Base-by-base conservation (phyloP, 2,329 filamentous ascomycete species). In the Ophiognomonia clavigignenti-juglandacearum region DNA sequence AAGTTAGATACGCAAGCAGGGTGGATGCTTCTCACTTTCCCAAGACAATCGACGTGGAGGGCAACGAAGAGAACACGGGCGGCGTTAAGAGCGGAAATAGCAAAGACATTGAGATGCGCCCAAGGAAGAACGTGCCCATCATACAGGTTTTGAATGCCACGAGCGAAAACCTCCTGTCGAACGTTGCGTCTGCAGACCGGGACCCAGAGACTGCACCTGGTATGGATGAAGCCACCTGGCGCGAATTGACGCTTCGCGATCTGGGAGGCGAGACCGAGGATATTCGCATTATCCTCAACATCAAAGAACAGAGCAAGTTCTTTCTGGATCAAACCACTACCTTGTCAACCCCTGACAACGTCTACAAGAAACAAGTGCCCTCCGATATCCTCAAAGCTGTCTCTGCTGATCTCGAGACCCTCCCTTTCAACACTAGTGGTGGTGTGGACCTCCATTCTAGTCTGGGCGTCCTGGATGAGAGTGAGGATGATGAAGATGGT, bases 41-140 rank as follows among this genome's bases (percentile, higher is more conserved):
- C 1, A 83, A 91, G 57, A 91, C 95, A 54, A 91, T 98, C 56
- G 87, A 98, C 62, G 68, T 98, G 22, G 88, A 92, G 61, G 93
- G 86, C 24, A 98, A 98, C 60, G 93, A 97, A 67, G 88, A 93
- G 64, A 92, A 98, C 59, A 84, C 95, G 64, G 95, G 90, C 56
- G 88, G 91, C 44, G 80, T 85, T 59, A 84, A 78, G 58, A 69
- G 77, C 52, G 93, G 93, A 41, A 97, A 98, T 63, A 77, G 85
- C 43, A 89, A 92, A 46, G 90, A 97, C 61, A 70, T 86, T 29
- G 93, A 95, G 54, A 96, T 97, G 89, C 80, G 88, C 27, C 89
- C 90, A 2, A 76, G 82, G 10, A 71, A 79, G 38, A 92, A 93
- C 61, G 84, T 93, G 2, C 91, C 90, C 10, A 95, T 97, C 52